Evolutionary conservation across 2,329 filamentous ascomycete genomes (phyloP), one percentile per base, ranked within the genome.

Genomic region (Orbilia oligospora): DNA sequence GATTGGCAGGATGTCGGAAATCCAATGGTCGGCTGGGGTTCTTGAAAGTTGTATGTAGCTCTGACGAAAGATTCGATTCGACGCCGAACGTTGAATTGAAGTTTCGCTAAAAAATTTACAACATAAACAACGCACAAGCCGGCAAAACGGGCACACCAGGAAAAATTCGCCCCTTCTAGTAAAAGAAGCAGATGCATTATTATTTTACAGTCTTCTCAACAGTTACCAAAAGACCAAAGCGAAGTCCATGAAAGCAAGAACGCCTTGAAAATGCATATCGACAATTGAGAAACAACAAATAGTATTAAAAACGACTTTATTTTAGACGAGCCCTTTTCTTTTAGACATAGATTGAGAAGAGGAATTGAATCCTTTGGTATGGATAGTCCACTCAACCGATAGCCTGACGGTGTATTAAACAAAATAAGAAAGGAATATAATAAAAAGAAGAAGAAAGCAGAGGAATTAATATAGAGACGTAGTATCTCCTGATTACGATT

Each of bases 81-180:
- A 51, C 48, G 27, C 27, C 27, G 46, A 49, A 27, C 22, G 48
- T 58, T 41, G 53, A 58, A 58, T 58, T 58, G 30, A 58, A 58
- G 53, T 58, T 58, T 58, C 53, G 53, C 9, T 27, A 16, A 4
- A 24, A 38, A 58, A 58, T 22, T 5, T 38, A 58, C 53, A 30
- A 58, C 53, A 41, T 6, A 1, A 22, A 38, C 53, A 58, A 58
- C 53, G n/a, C 53, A n/a, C n/a, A n/a, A n/a, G n/a, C n/a, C n/a
- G n/a, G n/a, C n/a, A n/a, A n/a, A n/a, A n/a, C n/a, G n/a, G n/a
- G n/a, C n/a, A n/a, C n/a, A n/a, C n/a, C n/a, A n/a, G n/a, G n/a
- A n/a, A n/a, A n/a, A n/a, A n/a, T n/a, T n/a, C 27, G 27, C 27
- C 27, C 16, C 44, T 20, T 9, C 44, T 8, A 20, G 36, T 10